These are phyloP conservation scores for Amanita molliuscula DNA, from an alignment of 768 basidiomycete species.

Conservation along the genomic window DNA sequence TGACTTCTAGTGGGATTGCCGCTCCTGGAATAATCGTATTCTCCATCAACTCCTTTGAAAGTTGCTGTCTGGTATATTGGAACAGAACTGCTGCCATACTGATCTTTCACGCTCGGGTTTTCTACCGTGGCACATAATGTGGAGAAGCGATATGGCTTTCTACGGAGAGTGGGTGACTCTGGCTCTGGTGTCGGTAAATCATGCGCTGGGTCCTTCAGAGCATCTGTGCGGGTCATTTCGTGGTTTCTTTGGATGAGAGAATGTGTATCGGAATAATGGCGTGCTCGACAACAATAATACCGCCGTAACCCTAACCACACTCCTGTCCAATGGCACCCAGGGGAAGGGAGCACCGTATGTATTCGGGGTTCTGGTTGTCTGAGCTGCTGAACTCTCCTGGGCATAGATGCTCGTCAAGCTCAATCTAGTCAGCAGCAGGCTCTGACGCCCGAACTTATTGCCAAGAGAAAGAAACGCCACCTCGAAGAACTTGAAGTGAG, in stretches of 20 bases:
- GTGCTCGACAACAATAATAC: neutral
- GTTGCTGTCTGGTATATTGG: slow-evolving; percentile 98
- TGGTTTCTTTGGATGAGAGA: neutral
- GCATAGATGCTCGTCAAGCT: slow-evolving; percentile 38
- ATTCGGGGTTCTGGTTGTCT: neutral
- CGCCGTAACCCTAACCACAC: slow-evolving; percentile 4
- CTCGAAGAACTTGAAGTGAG: slow-evolving; percentile 78
- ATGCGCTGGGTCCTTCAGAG: slow-evolving; percentile 17
- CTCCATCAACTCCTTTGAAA: slow-evolving; percentile 86
- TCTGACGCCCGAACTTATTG: slow-evolving; percentile 55
- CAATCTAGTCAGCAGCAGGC: slow-evolving; percentile 29
- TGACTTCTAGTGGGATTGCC: slow-evolving; percentile 96
- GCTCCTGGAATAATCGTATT: slow-evolving; percentile 90
- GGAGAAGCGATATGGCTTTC: slow-evolving; percentile 81
- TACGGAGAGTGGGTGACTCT: slow-evolving; percentile 56
- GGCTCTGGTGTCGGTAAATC: slow-evolving; percentile 77
- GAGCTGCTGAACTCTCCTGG: slow-evolving; percentile 4
- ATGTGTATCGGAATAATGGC: neutral
- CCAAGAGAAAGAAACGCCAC: slow-evolving; percentile 67
- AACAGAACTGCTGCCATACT: slow-evolving; percentile 87
- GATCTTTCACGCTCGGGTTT: slow-evolving; percentile 87
- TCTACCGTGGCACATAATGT: slow-evolving; percentile 89
- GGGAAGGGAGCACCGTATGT: slow-evolving; percentile 38
- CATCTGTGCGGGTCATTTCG: slow-evolving; percentile 24
- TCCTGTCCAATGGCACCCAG: slow-evolving; percentile 31